Evolutionary conservation across 2,329 filamentous ascomycete species (phyloP).

Genomic region (Teratosphaeria nubilosa): DNA sequence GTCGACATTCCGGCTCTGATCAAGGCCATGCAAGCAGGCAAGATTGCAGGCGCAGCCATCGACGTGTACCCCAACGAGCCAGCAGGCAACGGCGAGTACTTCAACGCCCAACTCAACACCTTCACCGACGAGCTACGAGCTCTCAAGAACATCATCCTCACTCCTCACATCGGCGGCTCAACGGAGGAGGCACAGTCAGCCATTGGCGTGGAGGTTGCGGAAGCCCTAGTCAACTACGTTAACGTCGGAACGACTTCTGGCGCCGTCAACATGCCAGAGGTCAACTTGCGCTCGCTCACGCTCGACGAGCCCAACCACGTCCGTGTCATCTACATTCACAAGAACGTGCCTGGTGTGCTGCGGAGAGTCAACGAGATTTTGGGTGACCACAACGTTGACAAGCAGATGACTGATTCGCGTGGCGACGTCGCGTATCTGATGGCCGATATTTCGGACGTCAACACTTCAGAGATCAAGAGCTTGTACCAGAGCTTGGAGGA

Average conservation of each 20-base stretch:
- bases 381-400: conserved; percentile 93
- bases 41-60: conserved; percentile 85
- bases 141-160: conserved; percentile 87
- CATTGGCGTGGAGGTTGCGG: conserved; percentile 85
- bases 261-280: conserved; percentile 95
- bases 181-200: conserved; percentile 96
- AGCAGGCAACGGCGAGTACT: conserved; percentile 88
- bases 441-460: conserved; percentile 89
- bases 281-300: conserved; percentile 78
- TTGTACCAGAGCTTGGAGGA: conserved; percentile 74
- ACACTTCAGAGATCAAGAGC: conserved; percentile 69
- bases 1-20: conserved; percentile 90
- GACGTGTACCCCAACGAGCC: conserved; percentile 95
- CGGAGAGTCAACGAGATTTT: conserved; percentile 92
- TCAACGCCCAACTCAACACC: conserved; percentile 68
- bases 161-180: conserved; percentile 92
- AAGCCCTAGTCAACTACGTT: conserved; percentile 84
- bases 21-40: conserved; percentile 73
- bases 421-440: conserved; percentile 93
- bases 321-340: conserved; percentile 92
- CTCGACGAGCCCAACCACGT: conserved; percentile 83
- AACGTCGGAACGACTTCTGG: conserved; percentile 88
- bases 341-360: conserved; percentile 90
- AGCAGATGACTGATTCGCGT: conserved; percentile 93
- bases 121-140: conserved; percentile 79